Base-by-base conservation (phyloP, 1,284 basidiomycete species). In the Rugosomyces carneus region DNA sequence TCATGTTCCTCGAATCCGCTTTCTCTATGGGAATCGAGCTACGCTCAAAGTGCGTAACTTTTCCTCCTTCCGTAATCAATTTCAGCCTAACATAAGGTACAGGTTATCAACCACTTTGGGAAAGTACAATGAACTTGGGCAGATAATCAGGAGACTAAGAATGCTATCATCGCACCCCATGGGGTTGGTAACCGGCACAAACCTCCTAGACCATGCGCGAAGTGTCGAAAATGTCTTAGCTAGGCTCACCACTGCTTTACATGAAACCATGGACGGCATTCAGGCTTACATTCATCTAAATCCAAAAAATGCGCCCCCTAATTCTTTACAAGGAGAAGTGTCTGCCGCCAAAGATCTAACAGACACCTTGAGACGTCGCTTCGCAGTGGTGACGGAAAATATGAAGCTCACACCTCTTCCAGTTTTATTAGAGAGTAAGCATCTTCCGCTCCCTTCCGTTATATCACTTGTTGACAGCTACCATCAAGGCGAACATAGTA, bases 1-100 rank as follows among this genome's bases (percentile, higher is more conserved):
- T 90, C 18, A 82, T 78, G 51, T 78, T 89, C 46, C 73, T 92
- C 6, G 93, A 98, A 65, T 92, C 87, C 40, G 74, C 81, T 1
- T 83, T 87, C 62, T 73, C 74, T 2, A 65, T 81, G 29, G 83
- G 84, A 0, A 56, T 92, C 5, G 73, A 73, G 40, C 56, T 71
- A 15, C 65, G 78, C 56, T 59, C 67, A 40, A 58, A 65, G 78
- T 80, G 58, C 51, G 68, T 64, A 20, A 18, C 37, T 40, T 29
- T 13, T 24, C 42, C 18, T 37, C 45, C 31, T 34, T 38, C 18
- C 44, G 5, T 13, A 16, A 4, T 23, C 21, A 34, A 13, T 34
- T n/a, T 7, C 15, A 8, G 2, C n/a, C 40, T 57, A 18, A 57
- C 23, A 21, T 40, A n/a, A 34, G 27, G 45, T 34, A 2, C 40